Evolutionary conservation across 176 grass and related monocot species (phyloP), one percentile per base, ranked within the genome.

Genomic region (Juncus effusus): DNA sequence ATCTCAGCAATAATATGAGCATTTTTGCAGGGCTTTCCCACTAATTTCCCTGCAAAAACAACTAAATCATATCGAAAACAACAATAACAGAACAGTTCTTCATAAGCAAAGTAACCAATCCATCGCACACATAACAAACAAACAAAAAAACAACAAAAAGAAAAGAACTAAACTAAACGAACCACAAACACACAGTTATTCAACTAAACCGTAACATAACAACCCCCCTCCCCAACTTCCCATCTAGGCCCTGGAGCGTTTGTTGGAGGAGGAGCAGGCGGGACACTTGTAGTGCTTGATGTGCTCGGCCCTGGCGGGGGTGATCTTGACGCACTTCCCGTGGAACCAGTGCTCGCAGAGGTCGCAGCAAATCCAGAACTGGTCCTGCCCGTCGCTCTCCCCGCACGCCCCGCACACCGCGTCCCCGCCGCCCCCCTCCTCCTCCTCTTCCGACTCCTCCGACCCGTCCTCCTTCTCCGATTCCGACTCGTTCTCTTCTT

Each of bases 251-350:
- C 90, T 85, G 66, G 77, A 70, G 67, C 90, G 85, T 78, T 95
- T 95, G 69, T 65, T 87, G 70, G 80, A 86, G 19, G 19, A 28
- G 19, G 19, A 47, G 72, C 90, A 95, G 60, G 62, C 51, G 12
- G 86, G 90, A 74, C 86, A 95, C 63, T 86, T 90, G 50, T 90
- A 95, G 16, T 95, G 86, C 80, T 95, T 95, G 75, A 95, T 84
- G 71, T 86, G 86, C 72, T 86, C 86, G 2, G 90, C 90, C 70
- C 80, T 85, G 5, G 90, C 90, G 2, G 90, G 86, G 40, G 90
- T 95, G 53, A 95, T 86, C 47, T 72, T 77, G 36, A 95, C 90
- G 4, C 90, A 95, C 67, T 95, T 86, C 8, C 90, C 90, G 3
- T 95, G 90, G 77, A 90, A 95, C 86, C 90, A 95, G 75, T 83